These are phyloP conservation scores for Phaffia rhodozyma DNA, from an alignment of 1,284 basidiomycete species.

Conservation along the genomic window DNA sequence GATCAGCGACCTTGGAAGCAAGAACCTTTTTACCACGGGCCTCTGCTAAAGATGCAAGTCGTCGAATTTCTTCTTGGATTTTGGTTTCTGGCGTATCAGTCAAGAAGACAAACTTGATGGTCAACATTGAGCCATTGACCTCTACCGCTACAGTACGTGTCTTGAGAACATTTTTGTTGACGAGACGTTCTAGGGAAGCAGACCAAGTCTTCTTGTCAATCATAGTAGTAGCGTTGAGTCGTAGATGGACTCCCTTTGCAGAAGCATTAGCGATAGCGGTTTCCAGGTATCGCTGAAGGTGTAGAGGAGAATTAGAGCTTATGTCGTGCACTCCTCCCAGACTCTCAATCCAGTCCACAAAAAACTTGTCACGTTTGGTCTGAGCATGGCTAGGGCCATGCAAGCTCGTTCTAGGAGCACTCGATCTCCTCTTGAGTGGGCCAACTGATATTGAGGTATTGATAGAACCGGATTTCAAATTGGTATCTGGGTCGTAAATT, in stretches of 20 bases:
- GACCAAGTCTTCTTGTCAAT: constrained; percentile 6
- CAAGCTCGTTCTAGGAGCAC: constrained; percentile 1
- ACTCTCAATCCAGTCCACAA: constrained; percentile 4
- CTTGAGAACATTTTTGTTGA: neutral
- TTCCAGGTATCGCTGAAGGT: neutral
- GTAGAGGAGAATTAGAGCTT: neutral
- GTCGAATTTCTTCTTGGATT: neutral
- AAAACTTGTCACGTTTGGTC: neutral
- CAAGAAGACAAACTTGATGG: constrained; percentile 6
- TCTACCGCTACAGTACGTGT: neutral
- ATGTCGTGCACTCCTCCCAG: neutral
- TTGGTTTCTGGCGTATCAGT: neutral
- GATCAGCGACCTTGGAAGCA: neutral
- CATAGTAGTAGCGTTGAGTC: neutral
- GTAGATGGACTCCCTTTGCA: constrained; percentile 1
- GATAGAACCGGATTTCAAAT: neutral
- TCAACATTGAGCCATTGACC: neutral
- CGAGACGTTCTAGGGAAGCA: neutral
- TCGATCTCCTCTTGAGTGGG: neutral
- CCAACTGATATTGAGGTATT: neutral
- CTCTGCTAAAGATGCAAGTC: neutral
- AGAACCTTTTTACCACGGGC: neutral
- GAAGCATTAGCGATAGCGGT: neutral
- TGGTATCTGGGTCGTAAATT: neutral
- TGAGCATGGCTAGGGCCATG: too few relatives aligned